Conservation (phyloP, 164 flowering plant genomes). For the Paratinospora sagittata region DNA sequence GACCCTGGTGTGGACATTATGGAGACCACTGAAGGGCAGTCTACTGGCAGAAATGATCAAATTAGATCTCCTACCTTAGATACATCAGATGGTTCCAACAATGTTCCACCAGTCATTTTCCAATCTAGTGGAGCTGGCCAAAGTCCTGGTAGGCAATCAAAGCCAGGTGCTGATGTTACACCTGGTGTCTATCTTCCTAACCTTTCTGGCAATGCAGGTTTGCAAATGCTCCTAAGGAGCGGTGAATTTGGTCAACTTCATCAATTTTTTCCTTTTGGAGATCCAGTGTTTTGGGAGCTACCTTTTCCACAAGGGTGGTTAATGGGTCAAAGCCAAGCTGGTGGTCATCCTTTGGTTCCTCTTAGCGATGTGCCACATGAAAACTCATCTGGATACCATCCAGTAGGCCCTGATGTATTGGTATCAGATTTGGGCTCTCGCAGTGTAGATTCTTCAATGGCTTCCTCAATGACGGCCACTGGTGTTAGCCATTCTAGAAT, state of each 20-base stretch:
- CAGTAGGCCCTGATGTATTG: conserved; percentile 16
- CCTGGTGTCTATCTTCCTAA: conserved; percentile 21
- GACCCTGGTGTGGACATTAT: conserved; percentile 39
- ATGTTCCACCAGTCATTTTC: not conserved
- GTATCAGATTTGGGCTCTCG: conserved; percentile 22
- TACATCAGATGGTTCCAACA: conserved; percentile 13
- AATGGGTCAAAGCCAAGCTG: conserved; percentile 80
- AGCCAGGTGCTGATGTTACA: conserved; percentile 15
- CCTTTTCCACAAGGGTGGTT: conserved; percentile 95
- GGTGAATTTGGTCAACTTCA: conserved; percentile 32
- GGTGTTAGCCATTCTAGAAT: conserved; percentile 29
- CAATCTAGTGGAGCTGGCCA: conserved; percentile 17
- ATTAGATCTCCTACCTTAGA: conserved; percentile 15
- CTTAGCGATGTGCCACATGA: conserved; percentile 30
- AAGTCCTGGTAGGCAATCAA: conserved; percentile 10
- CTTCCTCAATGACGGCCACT: conserved; percentile 28
- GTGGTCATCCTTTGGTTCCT: conserved; percentile 31
- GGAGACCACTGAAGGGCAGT: conserved; percentile 42
- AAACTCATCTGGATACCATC: conserved; percentile 27
- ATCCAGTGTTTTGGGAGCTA: conserved; percentile 69
- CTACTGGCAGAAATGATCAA: conserved; percentile 27
- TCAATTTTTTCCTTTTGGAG: conserved; percentile 51
- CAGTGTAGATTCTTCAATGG: conserved; percentile 20
- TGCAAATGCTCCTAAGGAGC: conserved; percentile 29
- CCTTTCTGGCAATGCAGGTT: conserved; percentile 19